These are phyloP conservation scores for Microascus cirrosus DNA, from an alignment of 2,329 filamentous ascomycete genomes.

Conservation along the genomic window DNA sequence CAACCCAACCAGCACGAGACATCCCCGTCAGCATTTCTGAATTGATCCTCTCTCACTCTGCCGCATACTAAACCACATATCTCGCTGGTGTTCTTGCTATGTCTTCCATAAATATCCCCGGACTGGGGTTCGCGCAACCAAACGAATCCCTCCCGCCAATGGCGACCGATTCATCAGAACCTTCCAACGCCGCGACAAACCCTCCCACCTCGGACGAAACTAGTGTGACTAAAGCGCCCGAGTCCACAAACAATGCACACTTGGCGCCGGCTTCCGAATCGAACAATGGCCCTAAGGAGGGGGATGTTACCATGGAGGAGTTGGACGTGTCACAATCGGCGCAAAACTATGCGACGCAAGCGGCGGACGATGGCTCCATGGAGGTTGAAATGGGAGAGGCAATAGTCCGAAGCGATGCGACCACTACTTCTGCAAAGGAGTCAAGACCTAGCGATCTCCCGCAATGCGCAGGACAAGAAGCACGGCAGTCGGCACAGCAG, in stretches of 20 bases:
- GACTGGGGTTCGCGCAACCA: slow-evolving; percentile 28
- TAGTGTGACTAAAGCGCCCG: background rate
- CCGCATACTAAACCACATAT: background rate
- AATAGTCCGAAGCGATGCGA: background rate
- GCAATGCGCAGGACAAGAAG: background rate
- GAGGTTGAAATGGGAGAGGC: background rate
- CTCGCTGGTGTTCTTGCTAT: slow-evolving; percentile 12
- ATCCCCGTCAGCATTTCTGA: background rate
- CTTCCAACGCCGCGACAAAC: background rate
- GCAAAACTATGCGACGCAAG: background rate
- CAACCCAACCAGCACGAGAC: background rate
- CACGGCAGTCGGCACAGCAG: background rate
- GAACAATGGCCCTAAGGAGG: background rate
- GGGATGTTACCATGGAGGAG: background rate
- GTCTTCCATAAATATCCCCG: slow-evolving; percentile 31
- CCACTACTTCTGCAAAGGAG: background rate
- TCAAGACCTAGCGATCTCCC: background rate
- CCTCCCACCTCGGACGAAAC: background rate
- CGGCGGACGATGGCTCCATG: background rate
- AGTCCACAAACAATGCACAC: background rate
- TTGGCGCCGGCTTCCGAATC: background rate
- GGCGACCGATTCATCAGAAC: slow-evolving; percentile 13
- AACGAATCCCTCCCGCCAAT: slow-evolving; percentile 28
- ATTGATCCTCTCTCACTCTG: background rate
- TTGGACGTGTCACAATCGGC: background rate